These are phyloP conservation scores for Staphylotrichum longicolle DNA, from an alignment of 495 filamentous ascomycete genomes.

Conservation along the genomic window DNA sequence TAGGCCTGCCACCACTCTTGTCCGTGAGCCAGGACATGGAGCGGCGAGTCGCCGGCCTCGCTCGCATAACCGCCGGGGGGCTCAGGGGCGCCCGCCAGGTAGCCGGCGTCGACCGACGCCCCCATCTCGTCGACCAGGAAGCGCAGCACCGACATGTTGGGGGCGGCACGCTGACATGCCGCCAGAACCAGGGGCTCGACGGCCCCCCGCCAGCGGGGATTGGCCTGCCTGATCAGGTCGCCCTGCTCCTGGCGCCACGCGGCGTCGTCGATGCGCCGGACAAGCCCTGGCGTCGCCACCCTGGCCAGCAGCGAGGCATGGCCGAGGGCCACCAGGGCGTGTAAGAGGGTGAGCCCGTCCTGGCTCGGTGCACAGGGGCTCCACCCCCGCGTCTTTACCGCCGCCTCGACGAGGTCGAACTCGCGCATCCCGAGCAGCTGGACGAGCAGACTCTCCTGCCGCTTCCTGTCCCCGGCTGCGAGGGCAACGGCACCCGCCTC, in stretches of 20 bases:
- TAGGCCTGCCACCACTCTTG: constrained; percentile 45
- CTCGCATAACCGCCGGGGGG: neutral
- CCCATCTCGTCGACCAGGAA: constrained; percentile 42
- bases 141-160: constrained; percentile 45
- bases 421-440: constrained; percentile 2
- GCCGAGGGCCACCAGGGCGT: constrained; percentile 6
- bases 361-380: neutral
- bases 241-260: constrained; percentile 1
- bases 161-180: constrained; percentile 34
- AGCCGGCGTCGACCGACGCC: constrained; percentile 36
- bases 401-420: neutral
- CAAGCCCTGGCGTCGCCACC: constrained; percentile 8
- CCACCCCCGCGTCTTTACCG: neutral
- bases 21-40: constrained; percentile 41
- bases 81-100: constrained; percentile 13
- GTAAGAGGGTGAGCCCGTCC: neutral
- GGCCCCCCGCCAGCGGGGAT: neutral
- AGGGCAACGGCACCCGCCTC: neutral
- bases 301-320: constrained; percentile 15
- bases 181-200: constrained; percentile 32
- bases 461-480: neutral
- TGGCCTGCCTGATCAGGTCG: neutral
- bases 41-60: constrained; percentile 29
- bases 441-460: neutral
- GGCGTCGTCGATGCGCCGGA: constrained; percentile 8